Evolutionary conservation across 768 basidiomycete genomes (phyloP), one percentile per base, ranked within the genome.

Genomic region (Phanerochaete sordida): DNA sequence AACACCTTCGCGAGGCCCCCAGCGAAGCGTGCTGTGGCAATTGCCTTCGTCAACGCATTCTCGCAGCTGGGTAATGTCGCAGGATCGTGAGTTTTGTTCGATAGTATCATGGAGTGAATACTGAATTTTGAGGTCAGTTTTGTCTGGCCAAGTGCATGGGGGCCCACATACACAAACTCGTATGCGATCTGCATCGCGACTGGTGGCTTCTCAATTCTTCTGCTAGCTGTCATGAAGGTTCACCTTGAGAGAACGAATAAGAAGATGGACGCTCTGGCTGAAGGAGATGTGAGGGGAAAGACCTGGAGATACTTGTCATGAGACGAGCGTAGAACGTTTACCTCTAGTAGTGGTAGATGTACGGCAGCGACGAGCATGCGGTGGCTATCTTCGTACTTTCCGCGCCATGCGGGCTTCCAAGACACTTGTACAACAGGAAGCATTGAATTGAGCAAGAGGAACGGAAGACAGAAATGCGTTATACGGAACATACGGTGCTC

Each of bases 41-140:
- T 96, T 49, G 93, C 92, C 1, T 73, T 91, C 61, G 83, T 94
- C 66, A 93, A 95, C 71, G 84, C 87, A 43, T 84, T 92, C 68
- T 87, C 88, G 9, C 86, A 91, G 67, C 78, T 91, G 2, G 94
- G 94, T 0, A 95, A 95, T 74, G 79, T 96, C 44, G 75, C 85
- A 44, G 93, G 93, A 62, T 87, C 91, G 77, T 89, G 88, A 66
- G n/a, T n/a, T n/a, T n/a, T n/a, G n/a, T n/a, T n/a, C n/a, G n/a
- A n/a, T n/a, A n/a, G n/a, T n/a, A n/a, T n/a, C n/a, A n/a, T n/a
- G n/a, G n/a, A n/a, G n/a, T n/a, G n/a, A n/a, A n/a, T n/a, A n/a
- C n/a, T n/a, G n/a, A n/a, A n/a, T n/a, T n/a, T n/a, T n/a, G n/a
- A n/a, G n/a, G n/a, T n/a, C n/a, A n/a, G n/a, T n/a, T n/a, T n/a